Evolutionary conservation across 768 basidiomycete species (phyloP).

Genomic region (Baorangia bicolor): DNA sequence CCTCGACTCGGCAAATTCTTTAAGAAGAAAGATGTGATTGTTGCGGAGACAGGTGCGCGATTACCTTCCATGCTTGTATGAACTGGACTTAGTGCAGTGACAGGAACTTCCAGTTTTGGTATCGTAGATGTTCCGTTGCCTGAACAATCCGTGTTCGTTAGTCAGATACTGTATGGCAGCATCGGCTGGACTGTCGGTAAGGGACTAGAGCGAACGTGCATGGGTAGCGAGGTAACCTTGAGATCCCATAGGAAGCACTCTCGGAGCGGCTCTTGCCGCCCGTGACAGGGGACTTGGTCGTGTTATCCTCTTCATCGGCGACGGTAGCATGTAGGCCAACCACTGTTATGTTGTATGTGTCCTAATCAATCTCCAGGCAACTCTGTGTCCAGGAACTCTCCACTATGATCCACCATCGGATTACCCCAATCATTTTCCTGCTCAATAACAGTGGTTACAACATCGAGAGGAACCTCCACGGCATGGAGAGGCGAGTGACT

Average conservation of each 20-base stretch:
- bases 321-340: constrained; percentile 67
- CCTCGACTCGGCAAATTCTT: constrained; percentile 75
- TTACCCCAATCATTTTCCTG: constrained; percentile 84
- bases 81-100: not conserved
- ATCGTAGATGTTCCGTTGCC: constrained; percentile 81
- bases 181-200: constrained; percentile 88
- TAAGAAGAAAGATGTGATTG: constrained; percentile 66
- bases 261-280: constrained; percentile 82
- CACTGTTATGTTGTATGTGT: not conserved
- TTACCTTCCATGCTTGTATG: not conserved
- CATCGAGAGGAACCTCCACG: constrained; percentile 80
- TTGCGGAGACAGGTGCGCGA: constrained; percentile 77
- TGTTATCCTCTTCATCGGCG: constrained; percentile 83
- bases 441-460: constrained; percentile 84
- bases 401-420: constrained; percentile 69
- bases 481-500: constrained; percentile 46
- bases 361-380: constrained; percentile 46
- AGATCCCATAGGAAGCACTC: constrained; percentile 47
- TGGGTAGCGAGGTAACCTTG: not conserved
- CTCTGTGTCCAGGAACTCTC: constrained; percentile 81
- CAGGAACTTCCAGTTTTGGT: constrained; percentile 81
- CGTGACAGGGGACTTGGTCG: constrained; percentile 59
- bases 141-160: constrained; percentile 58
- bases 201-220: constrained; percentile 1
- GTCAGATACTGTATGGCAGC: constrained; percentile 86